Conservation (phyloP, 148 eudicot genomes). For the Linanthus parryae region DNA sequence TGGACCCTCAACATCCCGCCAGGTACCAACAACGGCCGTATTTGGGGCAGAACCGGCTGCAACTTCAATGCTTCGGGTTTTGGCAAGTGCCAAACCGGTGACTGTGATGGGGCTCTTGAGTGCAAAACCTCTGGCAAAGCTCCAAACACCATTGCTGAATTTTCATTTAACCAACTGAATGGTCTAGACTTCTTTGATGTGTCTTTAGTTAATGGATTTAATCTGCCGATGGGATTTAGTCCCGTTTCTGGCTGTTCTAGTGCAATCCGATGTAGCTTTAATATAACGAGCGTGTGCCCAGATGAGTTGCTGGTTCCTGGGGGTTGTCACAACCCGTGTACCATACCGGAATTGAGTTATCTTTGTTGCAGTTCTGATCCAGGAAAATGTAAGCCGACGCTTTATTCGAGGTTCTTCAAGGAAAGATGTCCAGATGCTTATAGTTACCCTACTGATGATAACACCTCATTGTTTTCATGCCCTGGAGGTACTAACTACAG, state of each 20-base stretch:
- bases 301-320: too few relatives aligned
- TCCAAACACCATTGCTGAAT: slow-evolving; percentile 57
- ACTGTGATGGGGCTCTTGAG: slow-evolving; percentile 45
- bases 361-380: slow-evolving; percentile 67
- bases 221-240: slow-evolving; percentile 46
- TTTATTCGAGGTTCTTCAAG: slow-evolving; percentile 61
- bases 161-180: slow-evolving; percentile 25
- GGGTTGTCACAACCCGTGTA: slow-evolving; percentile 22
- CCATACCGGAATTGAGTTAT: slow-evolving; percentile 35
- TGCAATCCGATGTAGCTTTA: too few relatives aligned
- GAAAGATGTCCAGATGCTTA: slow-evolving; percentile 51
- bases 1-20: slow-evolving; percentile 35
- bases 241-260: too few relatives aligned
- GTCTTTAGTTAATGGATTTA: slow-evolving; percentile 68
- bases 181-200: slow-evolving; percentile 60
- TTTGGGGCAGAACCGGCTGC: slow-evolving; percentile 80
- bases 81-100: slow-evolving; percentile 68
- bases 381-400: slow-evolving; percentile 50
- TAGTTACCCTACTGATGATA: slow-evolving; percentile 58
- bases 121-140: slow-evolving; percentile 50
- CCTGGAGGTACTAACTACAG: slow-evolving; percentile 38
- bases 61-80: slow-evolving; percentile 26
- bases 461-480: slow-evolving; percentile 48
- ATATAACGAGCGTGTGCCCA: slow-evolving; percentile 47
- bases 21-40: slow-evolving; percentile 61